phyloP scores from a whole-genome alignment of 2,329 filamentous ascomycete genomes.

The Thielaviopsis punctulata region DNA sequence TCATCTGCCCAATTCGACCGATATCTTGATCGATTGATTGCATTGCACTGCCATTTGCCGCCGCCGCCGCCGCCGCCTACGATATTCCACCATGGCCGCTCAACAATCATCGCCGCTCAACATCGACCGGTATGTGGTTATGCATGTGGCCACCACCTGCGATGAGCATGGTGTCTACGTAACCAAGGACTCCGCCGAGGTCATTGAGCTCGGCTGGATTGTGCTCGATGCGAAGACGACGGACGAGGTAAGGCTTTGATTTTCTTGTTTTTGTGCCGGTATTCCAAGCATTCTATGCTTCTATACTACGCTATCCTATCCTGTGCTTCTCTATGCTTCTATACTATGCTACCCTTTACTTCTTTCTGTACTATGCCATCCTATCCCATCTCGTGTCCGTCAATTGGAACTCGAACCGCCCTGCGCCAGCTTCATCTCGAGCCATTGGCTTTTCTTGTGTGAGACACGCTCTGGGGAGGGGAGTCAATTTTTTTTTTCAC shows the following conservation, averaged over 20 bases:
- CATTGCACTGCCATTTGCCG: not conserved
- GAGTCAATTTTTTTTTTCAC: not conserved
- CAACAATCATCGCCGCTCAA: conserved; percentile 39
- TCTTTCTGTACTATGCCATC: too few relatives aligned
- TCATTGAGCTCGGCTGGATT: conserved; percentile 98
- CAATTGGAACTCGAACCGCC: not conserved
- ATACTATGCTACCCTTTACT: too few relatives aligned
- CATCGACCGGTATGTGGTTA: conserved; percentile 92
- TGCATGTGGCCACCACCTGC: conserved; percentile 96
- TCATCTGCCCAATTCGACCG: not conserved
- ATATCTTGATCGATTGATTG: too few relatives aligned
- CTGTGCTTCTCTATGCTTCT: too few relatives aligned
- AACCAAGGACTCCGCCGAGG: conserved; percentile 96
- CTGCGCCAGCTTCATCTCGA: not conserved
- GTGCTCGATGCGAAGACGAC: conserved; percentile 78
- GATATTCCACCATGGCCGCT: conserved; percentile 19
- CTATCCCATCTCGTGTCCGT: too few relatives aligned
- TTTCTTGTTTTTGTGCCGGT: too few relatives aligned
- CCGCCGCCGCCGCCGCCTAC: not conserved
- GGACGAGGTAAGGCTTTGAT: conserved; percentile 56
- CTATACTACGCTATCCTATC: too few relatives aligned
- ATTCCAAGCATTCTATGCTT: too few relatives aligned
- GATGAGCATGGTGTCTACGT: conserved; percentile 99
- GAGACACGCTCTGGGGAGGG: too few relatives aligned
- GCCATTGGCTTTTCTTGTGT: not conserved